Conservation (phyloP, 306 rosid genomes). For the Cyclanthera cordifolia region DNA sequence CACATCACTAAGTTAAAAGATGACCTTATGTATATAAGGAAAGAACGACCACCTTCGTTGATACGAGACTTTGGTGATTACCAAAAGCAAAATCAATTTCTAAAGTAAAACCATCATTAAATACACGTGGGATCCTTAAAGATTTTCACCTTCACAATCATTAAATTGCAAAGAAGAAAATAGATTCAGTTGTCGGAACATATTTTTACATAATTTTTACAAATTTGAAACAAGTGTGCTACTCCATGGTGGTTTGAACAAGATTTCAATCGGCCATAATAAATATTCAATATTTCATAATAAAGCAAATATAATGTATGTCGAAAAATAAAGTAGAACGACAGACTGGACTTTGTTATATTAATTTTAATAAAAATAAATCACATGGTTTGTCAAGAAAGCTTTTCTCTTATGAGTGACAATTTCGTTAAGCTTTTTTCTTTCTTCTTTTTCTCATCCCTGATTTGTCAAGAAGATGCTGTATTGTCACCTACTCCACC, state of each 20-base stretch:
- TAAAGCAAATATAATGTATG: not conserved
- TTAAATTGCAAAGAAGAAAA: too few species aligned
- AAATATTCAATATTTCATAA: not conserved
- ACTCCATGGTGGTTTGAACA: not conserved
- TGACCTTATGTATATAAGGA: too few species aligned
- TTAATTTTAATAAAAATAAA: conserved; percentile 1
- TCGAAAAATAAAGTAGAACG: not conserved
- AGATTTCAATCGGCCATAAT: not conserved
- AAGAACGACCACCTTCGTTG: too few species aligned
- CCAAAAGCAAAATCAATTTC: too few species aligned
- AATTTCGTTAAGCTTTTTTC: not conserved
- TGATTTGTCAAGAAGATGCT: conserved; percentile 7
- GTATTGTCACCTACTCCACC: conserved; percentile 15
- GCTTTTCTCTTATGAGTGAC: not conserved
- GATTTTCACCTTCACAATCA: too few species aligned
- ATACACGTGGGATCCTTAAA: too few species aligned
- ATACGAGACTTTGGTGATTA: too few species aligned
- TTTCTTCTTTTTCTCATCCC: not conserved
- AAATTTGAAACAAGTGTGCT: not conserved
- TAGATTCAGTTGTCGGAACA: too few species aligned
- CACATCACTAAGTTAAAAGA: too few species aligned
- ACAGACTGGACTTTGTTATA: conserved; percentile 7
- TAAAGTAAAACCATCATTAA: too few species aligned
- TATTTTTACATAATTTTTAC: not conserved
- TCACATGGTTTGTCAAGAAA: not conserved